These are phyloP conservation scores for Myxozyma nipponensis DNA, from an alignment of 805 yeast genomes.

Conservation along the genomic window DNA sequence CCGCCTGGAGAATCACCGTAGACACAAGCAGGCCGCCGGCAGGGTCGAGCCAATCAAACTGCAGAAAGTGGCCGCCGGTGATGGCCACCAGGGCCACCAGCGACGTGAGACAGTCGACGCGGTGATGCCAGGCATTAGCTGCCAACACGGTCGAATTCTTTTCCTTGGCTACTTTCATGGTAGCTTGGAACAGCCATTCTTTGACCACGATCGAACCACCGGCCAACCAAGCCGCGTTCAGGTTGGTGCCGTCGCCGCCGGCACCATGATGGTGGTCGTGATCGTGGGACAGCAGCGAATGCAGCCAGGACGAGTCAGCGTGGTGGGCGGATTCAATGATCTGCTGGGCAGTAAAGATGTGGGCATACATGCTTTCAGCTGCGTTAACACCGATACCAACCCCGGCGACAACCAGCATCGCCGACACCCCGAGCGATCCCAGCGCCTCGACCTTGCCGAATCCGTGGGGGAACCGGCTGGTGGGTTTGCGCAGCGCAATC, in stretches of 20 bases:
- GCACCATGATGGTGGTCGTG: conserved; percentile 48
- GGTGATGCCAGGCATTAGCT: conserved; percentile 99
- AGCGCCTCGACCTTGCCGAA: conserved; percentile 90
- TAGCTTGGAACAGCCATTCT: conserved; percentile 82
- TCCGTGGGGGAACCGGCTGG: conserved; percentile 69
- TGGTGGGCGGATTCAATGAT: neutral
- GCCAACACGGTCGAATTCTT: conserved; percentile 83
- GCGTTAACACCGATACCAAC: conserved; percentile 80
- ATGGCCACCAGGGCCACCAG: conserved; percentile 86
- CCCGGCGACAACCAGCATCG: conserved; percentile 81
- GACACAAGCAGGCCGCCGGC: conserved; percentile 90
- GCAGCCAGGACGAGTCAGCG: conserved; percentile 4
- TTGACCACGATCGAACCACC: conserved; percentile 80
- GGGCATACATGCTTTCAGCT: conserved; percentile 13
- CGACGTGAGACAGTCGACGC: conserved; percentile 90
- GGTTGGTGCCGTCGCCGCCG: conserved; percentile 50
- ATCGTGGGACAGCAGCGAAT: conserved; percentile 36
- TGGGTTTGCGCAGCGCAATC: conserved; percentile 60
- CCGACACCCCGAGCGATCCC: conserved; percentile 85
- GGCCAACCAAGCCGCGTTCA: conserved; percentile 97
- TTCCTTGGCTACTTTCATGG: conserved; percentile 70
- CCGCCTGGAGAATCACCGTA: conserved; percentile 75
- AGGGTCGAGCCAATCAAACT: conserved; percentile 82
- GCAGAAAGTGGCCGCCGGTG: conserved; percentile 73
- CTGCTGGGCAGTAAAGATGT: conserved; percentile 8